Percentiles rank a stretch among this genome's conserved stretches.
Evolutionary conservation across 306 rosid genomes (phyloP).

Genomic region (Ormosia emarginata): DNA sequence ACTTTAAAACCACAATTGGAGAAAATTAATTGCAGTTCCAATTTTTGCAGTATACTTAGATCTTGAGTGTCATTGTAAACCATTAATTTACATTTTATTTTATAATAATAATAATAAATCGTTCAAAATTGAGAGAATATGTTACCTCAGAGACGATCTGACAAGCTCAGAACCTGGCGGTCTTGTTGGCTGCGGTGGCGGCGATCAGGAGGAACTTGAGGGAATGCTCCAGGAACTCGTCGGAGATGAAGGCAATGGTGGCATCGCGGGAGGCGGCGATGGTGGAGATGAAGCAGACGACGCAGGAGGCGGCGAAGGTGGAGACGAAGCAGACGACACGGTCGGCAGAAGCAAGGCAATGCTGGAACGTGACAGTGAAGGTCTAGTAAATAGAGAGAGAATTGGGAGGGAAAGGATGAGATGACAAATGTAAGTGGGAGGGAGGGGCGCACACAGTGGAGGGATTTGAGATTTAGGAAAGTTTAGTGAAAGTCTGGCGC

Average conservation of each 20-base stretch:
- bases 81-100: too few species aligned
- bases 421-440: too few species aligned
- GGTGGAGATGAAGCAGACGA: conserved; percentile 63
- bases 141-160: conserved; percentile 86
- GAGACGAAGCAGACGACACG: too few species aligned
- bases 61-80: too few species aligned
- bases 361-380: conserved; percentile 61
- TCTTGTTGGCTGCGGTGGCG: conserved; percentile 46
- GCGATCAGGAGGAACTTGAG: conserved; percentile 67
- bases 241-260: conserved; percentile 22
- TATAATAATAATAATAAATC: background rate
- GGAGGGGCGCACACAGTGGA: too few species aligned
- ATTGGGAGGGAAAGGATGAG: conserved; percentile 30
- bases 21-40: background rate
- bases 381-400: too few species aligned
- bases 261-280: conserved; percentile 43
- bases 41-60: too few species aligned
- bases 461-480: too few species aligned
- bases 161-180: conserved; percentile 85
- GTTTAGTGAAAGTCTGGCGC: too few species aligned
- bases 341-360: conserved; percentile 61
- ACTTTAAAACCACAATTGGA: background rate
- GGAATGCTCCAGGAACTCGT: conserved; percentile 59
- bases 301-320: too few species aligned
- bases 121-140: background rate